Percentiles rank a stretch among this genome's conserved stretches.
Evolutionary conservation across 2,329 filamentous ascomycete species (phyloP).

Genomic region (Magnaporthiopsis poae): DNA sequence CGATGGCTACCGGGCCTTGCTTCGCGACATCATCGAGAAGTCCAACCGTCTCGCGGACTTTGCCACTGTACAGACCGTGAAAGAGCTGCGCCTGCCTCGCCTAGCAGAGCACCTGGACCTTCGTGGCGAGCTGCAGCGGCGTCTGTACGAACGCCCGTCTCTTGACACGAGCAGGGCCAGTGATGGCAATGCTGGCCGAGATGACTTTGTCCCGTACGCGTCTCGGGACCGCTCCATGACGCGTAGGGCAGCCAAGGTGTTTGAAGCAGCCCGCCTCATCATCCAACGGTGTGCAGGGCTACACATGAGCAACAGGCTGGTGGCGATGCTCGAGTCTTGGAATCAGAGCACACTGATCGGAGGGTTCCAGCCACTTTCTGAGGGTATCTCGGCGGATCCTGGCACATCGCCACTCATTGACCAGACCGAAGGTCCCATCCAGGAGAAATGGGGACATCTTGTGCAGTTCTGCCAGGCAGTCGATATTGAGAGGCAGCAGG

Average conservation of each 20-base stretch:
- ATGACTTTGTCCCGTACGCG: not conserved
- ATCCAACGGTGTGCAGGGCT: not conserved
- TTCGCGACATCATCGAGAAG: too few relatives aligned
- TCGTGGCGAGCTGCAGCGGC: too few relatives aligned
- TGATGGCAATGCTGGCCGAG: not conserved
- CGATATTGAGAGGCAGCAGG: conserved; percentile 5
- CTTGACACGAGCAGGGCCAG: not conserved
- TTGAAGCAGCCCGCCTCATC: not conserved
- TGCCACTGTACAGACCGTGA: too few relatives aligned
- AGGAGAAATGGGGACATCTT: conserved; percentile 17
- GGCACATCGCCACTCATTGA: conserved; percentile 16
- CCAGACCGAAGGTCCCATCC: conserved; percentile 16
- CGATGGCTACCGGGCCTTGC: too few relatives aligned
- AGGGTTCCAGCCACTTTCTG: conserved; percentile 29
- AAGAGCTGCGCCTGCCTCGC: too few relatives aligned
- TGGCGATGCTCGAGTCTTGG: not conserved
- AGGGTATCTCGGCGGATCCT: conserved; percentile 12
- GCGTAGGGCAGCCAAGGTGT: not conserved
- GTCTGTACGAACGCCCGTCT: not conserved
- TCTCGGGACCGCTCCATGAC: not conserved
- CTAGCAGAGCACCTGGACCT: too few relatives aligned
- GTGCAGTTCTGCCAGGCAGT: conserved; percentile 14
- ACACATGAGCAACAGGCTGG: not conserved
- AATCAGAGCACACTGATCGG: conserved; percentile 21
- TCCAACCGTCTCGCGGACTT: too few relatives aligned